Base-by-base conservation (phyloP, 352 stramenopile genomes). In the Phytophthora boehmeriae region DNA sequence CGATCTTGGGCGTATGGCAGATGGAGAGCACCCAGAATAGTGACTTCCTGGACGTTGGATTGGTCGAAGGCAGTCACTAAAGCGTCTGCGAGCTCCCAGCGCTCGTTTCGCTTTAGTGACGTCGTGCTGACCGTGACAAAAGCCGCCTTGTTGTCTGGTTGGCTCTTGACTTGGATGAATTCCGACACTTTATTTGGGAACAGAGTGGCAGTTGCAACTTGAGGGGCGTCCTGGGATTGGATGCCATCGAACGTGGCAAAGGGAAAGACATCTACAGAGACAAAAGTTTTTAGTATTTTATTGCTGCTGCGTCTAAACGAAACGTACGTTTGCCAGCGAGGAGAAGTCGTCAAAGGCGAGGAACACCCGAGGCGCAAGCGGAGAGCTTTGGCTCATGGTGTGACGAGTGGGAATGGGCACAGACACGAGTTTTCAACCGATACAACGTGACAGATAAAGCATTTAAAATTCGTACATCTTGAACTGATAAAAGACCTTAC, bases 311-410 rank as follows among this genome's bases (percentile, higher is more conserved):
- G 34, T n/a, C 2, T 17, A 3, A 52, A n/a, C 14, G 5, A 36
- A 17, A 60, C 78, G 64, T 71, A 91, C 82, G 69, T 44, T 76
- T 72, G n/a, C 78, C 80, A 8, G 82, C 79, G 32, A 65, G 66
- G 82, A 87, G 49, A 89, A 86, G 70, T 91, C 82, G 54, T 91
- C 76, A 53, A 91, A 89, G 30, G 82, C 76, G 35, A 91, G 71
- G 57, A 85, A 72, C 44, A 87, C 78, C 42, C 68, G 58, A 19
- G 63, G 28, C 9, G 66, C 48, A 38, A 81, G 58, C 28, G 41
- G 5, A 14, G 27, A 30, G 13, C 46, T 48, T 16, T 46, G 36
- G 35, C 47, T 58, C 20, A 30, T 30, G 25, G 25, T 30, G 3
- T 30, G 25, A 30, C 25, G 6, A 30, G 25, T 8, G 25, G 6